phyloP scores from a whole-genome alignment of 1,284 basidiomycete genomes.

The Leccinum subrobustum region DNA sequence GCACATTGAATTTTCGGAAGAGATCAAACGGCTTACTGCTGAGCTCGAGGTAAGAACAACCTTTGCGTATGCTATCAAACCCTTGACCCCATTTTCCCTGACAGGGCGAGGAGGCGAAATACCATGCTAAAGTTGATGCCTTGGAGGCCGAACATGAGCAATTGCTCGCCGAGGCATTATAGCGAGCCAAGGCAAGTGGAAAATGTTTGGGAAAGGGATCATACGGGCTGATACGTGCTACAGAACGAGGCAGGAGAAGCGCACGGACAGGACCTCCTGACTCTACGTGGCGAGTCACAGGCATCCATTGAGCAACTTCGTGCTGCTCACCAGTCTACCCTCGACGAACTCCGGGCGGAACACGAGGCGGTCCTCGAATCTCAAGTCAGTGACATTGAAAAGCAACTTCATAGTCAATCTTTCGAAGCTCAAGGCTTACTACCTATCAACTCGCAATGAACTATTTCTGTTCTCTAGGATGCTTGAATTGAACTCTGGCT shows the following conservation, averaged over 20 bases:
- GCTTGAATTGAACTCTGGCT: too few species aligned
- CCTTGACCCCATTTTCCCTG: background rate
- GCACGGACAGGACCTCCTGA: slow-evolving; percentile 70
- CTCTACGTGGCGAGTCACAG: slow-evolving; percentile 64
- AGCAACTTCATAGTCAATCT: slow-evolving; percentile 58
- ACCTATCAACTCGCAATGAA: too few species aligned
- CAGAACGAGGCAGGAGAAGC: slow-evolving; percentile 65
- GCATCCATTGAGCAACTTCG: slow-evolving; percentile 68
- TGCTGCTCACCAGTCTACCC: slow-evolving; percentile 52
- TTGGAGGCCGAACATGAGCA: slow-evolving; percentile 68
- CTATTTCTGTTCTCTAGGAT: too few species aligned
- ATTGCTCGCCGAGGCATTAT: slow-evolving; percentile 66
- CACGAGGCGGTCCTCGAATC: slow-evolving; percentile 57
- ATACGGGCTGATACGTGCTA: slow-evolving; percentile 5
- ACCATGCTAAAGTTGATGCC: slow-evolving; percentile 61
- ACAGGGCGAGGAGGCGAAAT: slow-evolving; percentile 68
- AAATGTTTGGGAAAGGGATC: background rate
- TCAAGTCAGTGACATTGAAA: slow-evolving; percentile 58
- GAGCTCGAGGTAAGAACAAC: slow-evolving; percentile 59
- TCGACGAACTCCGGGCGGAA: slow-evolving; percentile 62
- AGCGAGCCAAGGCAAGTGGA: slow-evolving; percentile 66
- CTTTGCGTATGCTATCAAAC: background rate
- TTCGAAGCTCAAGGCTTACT: slow-evolving; percentile 35
- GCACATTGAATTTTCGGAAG: slow-evolving; percentile 56
- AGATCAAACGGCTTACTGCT: slow-evolving; percentile 52